A percentile compares a stretch with the other conserved stretches of the same genome.
These are phyloP conservation scores for Metschnikowia cubensis DNA, from an alignment of 805 yeast species.

Conservation along the genomic window DNA sequence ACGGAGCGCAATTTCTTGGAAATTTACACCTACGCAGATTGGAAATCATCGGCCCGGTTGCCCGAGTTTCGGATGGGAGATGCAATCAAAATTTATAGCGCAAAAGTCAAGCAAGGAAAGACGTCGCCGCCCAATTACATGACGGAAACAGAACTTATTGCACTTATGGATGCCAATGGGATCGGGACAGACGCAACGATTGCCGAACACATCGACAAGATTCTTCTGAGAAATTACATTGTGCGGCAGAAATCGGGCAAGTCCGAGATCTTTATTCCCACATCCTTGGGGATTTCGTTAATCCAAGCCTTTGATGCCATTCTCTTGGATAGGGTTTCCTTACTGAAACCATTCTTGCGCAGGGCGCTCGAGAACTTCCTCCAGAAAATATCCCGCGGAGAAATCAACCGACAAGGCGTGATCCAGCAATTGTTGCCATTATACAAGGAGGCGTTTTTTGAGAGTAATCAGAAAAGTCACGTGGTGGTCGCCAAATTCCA, in stretches of 20 bases:
- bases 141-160: conserved; percentile 90
- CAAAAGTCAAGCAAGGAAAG: conserved; percentile 64
- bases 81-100: conserved; percentile 47
- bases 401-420: conserved; percentile 49
- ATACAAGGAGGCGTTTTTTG: conserved; percentile 57
- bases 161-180: conserved; percentile 93
- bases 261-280: conserved; percentile 60
- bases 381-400: conserved; percentile 65
- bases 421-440: conserved; percentile 48
- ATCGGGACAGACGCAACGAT: conserved; percentile 99
- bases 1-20: conserved; percentile 73
- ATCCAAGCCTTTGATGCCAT: conserved; percentile 84
- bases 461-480: conserved; percentile 16
- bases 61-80: conserved; percentile 65
- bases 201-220: conserved; percentile 92
- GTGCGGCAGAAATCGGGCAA: conserved; percentile 37
- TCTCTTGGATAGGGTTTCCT: conserved; percentile 63
- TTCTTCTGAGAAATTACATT: conserved; percentile 64
- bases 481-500: conserved; percentile 16
- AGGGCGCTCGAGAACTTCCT: conserved; percentile 68
- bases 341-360: conserved; percentile 87
- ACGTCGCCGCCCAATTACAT: conserved; percentile 79
- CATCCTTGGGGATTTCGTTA: conserved; percentile 77
- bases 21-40: conserved; percentile 69
- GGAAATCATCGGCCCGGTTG: conserved; percentile 65